These are phyloP conservation scores for Fraxinus sp. DNA, from an alignment of 305 asterid genomes.

Conservation along the genomic window DNA sequence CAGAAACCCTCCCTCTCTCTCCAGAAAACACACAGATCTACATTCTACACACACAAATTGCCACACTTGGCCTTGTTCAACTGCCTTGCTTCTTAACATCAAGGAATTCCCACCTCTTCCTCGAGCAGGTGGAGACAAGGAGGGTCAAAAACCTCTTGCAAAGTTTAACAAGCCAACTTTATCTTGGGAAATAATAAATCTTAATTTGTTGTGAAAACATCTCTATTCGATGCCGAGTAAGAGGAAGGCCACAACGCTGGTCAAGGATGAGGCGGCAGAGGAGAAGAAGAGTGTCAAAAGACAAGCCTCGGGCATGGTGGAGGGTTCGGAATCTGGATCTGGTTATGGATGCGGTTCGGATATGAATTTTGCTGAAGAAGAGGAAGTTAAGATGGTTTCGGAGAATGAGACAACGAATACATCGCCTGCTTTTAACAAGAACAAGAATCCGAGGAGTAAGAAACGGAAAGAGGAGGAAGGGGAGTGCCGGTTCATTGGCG, in stretches of 20 bases:
- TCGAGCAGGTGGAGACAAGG: not conserved
- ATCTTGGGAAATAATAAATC: not conserved
- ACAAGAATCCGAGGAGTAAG: not conserved
- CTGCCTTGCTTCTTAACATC: not conserved
- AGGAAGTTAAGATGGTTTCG: not conserved
- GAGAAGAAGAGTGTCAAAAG: conserved; percentile 11
- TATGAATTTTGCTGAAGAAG: conserved; percentile 16
- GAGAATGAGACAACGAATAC: not conserved
- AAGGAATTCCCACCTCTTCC: not conserved
- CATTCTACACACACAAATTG: not conserved
- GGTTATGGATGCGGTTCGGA: not conserved
- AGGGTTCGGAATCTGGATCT: not conserved
- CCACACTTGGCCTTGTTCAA: not conserved
- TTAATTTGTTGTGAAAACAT: not conserved
- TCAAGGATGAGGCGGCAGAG: conserved; percentile 2
- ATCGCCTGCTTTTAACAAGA: not conserved
- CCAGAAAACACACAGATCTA: not conserved
- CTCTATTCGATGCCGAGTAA: conserved; percentile 27
- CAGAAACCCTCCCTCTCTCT: not conserved
- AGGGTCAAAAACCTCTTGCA: not conserved
- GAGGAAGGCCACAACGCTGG: conserved; percentile 22
- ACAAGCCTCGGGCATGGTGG: not conserved
- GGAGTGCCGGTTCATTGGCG: conserved; percentile 25
- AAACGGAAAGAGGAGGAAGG: conserved; percentile 17
- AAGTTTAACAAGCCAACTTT: not conserved